Base-by-base conservation (phyloP, 2,329 filamentous ascomycete species). In the Plectosphaerella sp. region DNA sequence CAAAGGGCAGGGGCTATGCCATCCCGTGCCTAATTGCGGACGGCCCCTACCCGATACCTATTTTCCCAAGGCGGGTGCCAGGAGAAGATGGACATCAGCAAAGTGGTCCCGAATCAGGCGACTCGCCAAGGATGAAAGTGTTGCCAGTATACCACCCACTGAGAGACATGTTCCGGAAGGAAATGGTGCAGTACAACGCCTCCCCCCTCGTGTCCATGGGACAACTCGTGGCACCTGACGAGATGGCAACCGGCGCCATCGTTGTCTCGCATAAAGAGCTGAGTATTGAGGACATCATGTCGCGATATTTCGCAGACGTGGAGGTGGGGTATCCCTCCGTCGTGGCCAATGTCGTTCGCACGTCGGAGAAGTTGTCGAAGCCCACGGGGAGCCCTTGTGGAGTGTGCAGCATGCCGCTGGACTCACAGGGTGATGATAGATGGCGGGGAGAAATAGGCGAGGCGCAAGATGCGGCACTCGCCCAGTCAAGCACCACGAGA, bases 271-370 rank as follows among this genome's bases (percentile, higher is more conserved):
- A 87, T 59, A 89, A 86, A 64, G 87, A 91, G 58, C 80, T 90
- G 45, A 95, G 91, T 45, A 97, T 99, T 61, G 91, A 97, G 64
- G 87, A 92, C 59, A 80, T 99, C 50, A 92, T 97, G 86, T 74
- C 79, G 53, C 86, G 91, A 52, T 99, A 97, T 67, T 96, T 99
- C 63, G 82, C 84, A 58, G 87, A 84, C 41, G 90, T 96, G 15
- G 92, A 96, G 65, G 82, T 84, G 58, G 88, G 87, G 54, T 97
- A 95, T 63, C 89, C 92, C 3, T 90, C 89, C 51, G 91, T 97
- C 52, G 92, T 99, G 59, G 88, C 92, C 33, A 99, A 99, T 66
- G 94, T 99, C 10, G 93, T 97, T 5, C 84, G 91, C 56, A 99
- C 93, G 35, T 87, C 89, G n/a, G 86, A 84, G 49, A 96, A 95